Evolutionary conservation across 495 filamentous ascomycete species (phyloP).

Genomic region (Penicillium simplicissimum): DNA sequence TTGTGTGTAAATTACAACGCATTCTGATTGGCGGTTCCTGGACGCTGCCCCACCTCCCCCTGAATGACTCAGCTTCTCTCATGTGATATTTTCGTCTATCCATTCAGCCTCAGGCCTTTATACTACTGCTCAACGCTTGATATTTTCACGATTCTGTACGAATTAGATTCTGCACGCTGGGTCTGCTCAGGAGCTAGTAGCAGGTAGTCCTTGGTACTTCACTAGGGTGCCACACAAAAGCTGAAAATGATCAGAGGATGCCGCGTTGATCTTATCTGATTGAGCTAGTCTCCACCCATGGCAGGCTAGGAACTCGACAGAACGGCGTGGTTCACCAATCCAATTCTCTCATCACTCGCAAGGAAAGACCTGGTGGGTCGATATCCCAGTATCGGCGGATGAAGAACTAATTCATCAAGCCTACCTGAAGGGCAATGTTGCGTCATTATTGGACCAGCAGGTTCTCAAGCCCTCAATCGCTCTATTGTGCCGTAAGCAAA

Average conservation of each 20-base stretch:
- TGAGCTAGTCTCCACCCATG: conserved; percentile 25
- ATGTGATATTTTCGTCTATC: conserved; percentile 19
- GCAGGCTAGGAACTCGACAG: conserved; percentile 6
- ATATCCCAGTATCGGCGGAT: too few species aligned
- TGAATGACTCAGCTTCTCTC: conserved; percentile 22
- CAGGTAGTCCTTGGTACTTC: not conserved
- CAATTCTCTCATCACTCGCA: not conserved
- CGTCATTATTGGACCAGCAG: not conserved
- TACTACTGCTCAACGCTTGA: too few species aligned
- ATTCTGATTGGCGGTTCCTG: conserved; percentile 12
- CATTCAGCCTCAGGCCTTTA: not conserved
- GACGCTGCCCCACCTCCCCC: not conserved
- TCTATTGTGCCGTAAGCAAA: not conserved
- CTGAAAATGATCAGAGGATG: not conserved
- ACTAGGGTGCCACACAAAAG: not conserved
- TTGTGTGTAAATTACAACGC: not conserved
- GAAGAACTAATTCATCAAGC: too few species aligned
- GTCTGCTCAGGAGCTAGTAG: not conserved
- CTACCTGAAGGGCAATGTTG: not conserved
- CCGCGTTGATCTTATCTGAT: conserved; percentile 36
- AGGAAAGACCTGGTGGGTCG: too few species aligned
- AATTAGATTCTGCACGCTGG: not conserved
- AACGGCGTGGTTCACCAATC: conserved; percentile 19
- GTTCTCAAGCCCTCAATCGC: not conserved
- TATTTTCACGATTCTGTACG: too few species aligned